Conservation (phyloP, 2,329 filamentous ascomycete genomes). For the Rasamsonia emersonii region DNA sequence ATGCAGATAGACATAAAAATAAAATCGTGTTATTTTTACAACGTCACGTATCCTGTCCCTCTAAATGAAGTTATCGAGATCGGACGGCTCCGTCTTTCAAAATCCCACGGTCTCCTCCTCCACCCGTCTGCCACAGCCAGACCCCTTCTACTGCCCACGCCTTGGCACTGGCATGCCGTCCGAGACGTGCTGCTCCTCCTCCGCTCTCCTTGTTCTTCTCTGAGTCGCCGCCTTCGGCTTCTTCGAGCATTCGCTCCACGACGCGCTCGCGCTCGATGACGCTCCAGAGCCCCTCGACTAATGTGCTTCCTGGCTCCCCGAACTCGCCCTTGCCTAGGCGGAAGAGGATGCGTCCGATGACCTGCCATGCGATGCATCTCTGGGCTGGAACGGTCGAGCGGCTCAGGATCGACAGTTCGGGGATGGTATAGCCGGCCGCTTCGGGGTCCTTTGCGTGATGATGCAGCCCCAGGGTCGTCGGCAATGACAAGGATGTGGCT, state of each 20-base stretch:
- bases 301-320: slow-evolving; percentile 50
- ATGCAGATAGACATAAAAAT: no score
- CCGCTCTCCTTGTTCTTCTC: slow-evolving; percentile 30
- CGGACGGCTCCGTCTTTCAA: slow-evolving; percentile 25
- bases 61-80: slow-evolving; percentile 6
- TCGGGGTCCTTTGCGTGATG: slow-evolving; percentile 90
- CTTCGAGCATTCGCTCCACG: slow-evolving; percentile 66
- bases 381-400: slow-evolving; percentile 78
- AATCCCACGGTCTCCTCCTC: slow-evolving; percentile 37
- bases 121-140: slow-evolving; percentile 76
- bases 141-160: slow-evolving; percentile 83
- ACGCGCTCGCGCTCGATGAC: slow-evolving; percentile 69
- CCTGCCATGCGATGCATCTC: slow-evolving; percentile 85
- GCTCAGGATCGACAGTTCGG: slow-evolving; percentile 71
- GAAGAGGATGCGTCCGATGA: slow-evolving; percentile 76
- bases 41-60: no score
- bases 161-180: slow-evolving; percentile 65
- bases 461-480: slow-evolving; percentile 72
- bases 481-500: slow-evolving; percentile 61
- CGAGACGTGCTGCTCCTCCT: slow-evolving; percentile 16
- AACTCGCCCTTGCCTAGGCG: slow-evolving; percentile 68
- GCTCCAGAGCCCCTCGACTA: slow-evolving; percentile 75
- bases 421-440: slow-evolving; percentile 87
- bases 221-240: slow-evolving; percentile 52
- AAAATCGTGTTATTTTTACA: no score